Evolutionary conservation across 306 rosid species (phyloP).

Genomic region (Lagenaria siceraria): DNA sequence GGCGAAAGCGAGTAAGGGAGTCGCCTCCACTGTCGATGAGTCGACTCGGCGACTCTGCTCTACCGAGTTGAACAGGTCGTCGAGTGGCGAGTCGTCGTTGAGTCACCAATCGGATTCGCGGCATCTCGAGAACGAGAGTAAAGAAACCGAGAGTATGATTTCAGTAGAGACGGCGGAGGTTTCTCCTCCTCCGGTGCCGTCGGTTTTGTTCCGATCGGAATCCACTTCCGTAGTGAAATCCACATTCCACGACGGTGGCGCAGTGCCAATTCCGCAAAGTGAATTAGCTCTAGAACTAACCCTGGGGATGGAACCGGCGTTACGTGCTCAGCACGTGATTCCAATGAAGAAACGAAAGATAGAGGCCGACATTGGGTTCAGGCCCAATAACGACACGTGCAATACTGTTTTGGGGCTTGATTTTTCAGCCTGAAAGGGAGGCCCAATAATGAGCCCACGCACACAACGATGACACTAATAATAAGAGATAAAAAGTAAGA

Average conservation of each 20-base stretch:
- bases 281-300: constrained; percentile 62
- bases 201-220: constrained; percentile 36
- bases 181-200: constrained; percentile 27
- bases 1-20: constrained; percentile 22
- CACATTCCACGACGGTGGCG: neutral
- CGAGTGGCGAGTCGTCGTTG: constrained; percentile 77
- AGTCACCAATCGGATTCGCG: constrained; percentile 75
- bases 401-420: constrained; percentile 42
- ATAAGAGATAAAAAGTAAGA: neutral
- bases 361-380: constrained; percentile 2
- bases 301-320: constrained; percentile 50
- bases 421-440: constrained; percentile 12
- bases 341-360: constrained; percentile 76
- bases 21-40: neutral
- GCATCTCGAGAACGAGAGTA: constrained; percentile 47
- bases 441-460: neutral
- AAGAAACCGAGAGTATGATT: constrained; percentile 64
- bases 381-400: constrained; percentile 17
- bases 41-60: constrained; percentile 10
- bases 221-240: constrained; percentile 25
- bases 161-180: constrained; percentile 58
- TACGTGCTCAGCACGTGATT: constrained; percentile 41
- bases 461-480: neutral
- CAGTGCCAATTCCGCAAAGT: constrained; percentile 12
- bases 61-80: constrained; percentile 42